These are phyloP conservation scores for Exophiala alcalophila DNA, from an alignment of 2,329 filamentous ascomycete species.

Conservation along the genomic window DNA sequence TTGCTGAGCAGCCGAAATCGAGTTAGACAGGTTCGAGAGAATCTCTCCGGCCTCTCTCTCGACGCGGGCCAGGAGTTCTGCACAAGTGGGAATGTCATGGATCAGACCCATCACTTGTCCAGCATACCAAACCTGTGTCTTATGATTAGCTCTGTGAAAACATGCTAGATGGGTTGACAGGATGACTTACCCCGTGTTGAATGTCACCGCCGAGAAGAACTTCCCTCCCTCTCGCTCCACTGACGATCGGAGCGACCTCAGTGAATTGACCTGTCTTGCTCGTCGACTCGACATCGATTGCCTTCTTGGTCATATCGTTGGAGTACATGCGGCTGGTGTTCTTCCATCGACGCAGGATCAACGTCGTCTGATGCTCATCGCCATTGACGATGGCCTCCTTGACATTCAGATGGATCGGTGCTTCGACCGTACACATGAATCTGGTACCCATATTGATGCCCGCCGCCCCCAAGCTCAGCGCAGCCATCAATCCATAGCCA, in stretches of 20 bases:
- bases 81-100: slow-evolving; percentile 62
- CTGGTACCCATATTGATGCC: slow-evolving; percentile 98
- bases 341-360: slow-evolving; percentile 85
- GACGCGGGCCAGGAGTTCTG: slow-evolving; percentile 66
- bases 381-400: slow-evolving; percentile 89
- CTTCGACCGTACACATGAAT: slow-evolving; percentile 94
- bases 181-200: slow-evolving; percentile 68
- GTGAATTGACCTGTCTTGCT: slow-evolving; percentile 82
- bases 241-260: slow-evolving; percentile 82
- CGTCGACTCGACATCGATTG: slow-evolving; percentile 77
- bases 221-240: slow-evolving; percentile 82
- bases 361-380: slow-evolving; percentile 83
- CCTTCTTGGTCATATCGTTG: slow-evolving; percentile 82
- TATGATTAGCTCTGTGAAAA: neutral
- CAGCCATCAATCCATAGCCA: slow-evolving; percentile 86
- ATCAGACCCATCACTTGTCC: slow-evolving; percentile 92
- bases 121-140: slow-evolving; percentile 67
- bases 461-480: slow-evolving; percentile 81
- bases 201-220: slow-evolving; percentile 93
- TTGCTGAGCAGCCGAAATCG: slow-evolving; percentile 55
- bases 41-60: slow-evolving; percentile 69
- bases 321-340: slow-evolving; percentile 87
- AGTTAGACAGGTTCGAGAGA: slow-evolving; percentile 6
- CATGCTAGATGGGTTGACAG: neutral
- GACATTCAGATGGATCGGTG: slow-evolving; percentile 88